Evolutionary conservation across 2,329 filamentous ascomycete species (phyloP), one percentile per base, ranked within the genome.

Genomic region (Colletotrichum tropicale): DNA sequence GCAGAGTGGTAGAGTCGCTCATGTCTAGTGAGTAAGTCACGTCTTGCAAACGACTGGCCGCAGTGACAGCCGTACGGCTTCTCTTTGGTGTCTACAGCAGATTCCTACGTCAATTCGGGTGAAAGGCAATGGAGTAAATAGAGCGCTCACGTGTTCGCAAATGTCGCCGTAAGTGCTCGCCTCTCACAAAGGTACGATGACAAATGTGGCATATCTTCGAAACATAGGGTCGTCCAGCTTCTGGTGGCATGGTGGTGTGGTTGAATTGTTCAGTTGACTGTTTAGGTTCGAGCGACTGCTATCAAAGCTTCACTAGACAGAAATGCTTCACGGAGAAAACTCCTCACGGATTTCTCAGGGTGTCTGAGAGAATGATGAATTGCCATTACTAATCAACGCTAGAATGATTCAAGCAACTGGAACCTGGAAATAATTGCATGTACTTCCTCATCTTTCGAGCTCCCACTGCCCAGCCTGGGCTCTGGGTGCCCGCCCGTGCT

Each of bases 61-160:
- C 69, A 71, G 30, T 71, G 69, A 16, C 69, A 71, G n/a, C 36
- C 38, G 38, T 55, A 71, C 3, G 69, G 69, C 60, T 58, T 71
- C 61, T 71, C 60, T 52, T 65, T 64, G 9, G 69, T 71, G 60
- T 71, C 69, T 71, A 18, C 6, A 5, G 12, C 12, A 34, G 21
- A 8, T 34, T 58, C 10, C 18, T 5, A 65, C 3, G 3, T 64
- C 0, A 24, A 24, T 65, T 48, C 24, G 28, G 28, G 66, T 26
- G 21, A 58, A 24, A 26, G 15, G 21, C 15, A 9, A 24, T 9
- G 0, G 3, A 38, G 8, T 10, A 36, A 38, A 15, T 10, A 21
- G 36, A 3, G 24, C 18, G 24, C 66, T 69, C 30, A 69, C 66
- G 66, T 16, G 66, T 69, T 58, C 66, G 8, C 8, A 69, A 55